These are phyloP conservation scores for Umbilicus rupestris DNA, from an alignment of 164 flowering plant genomes.

Conservation along the genomic window DNA sequence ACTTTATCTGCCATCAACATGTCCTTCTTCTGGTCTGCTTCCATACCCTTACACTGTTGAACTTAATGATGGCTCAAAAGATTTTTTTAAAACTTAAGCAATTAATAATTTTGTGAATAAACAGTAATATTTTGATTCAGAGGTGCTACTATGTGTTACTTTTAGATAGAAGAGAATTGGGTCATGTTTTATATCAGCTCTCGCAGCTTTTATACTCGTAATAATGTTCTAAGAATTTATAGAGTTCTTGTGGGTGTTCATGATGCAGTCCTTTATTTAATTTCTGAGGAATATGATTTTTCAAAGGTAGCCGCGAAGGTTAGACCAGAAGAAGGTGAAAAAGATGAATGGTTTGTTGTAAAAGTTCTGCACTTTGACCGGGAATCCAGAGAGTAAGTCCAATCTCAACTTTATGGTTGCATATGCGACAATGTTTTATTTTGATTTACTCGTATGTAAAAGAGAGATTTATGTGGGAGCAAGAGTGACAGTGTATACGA, in stretches of 20 bases:
- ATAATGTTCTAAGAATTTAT: background rate
- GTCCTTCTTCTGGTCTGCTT: background rate
- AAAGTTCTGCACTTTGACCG: slow-evolving; percentile 84
- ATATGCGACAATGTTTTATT: background rate
- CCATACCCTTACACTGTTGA: background rate
- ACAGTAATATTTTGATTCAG: background rate
- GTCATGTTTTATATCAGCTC: too few species aligned
- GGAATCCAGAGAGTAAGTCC: slow-evolving; percentile 86
- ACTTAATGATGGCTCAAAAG: background rate
- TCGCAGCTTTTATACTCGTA: background rate
- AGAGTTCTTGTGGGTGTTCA: background rate
- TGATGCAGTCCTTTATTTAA: background rate
- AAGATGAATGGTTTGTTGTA: slow-evolving; percentile 96
- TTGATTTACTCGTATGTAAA: background rate
- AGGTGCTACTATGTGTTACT: background rate
- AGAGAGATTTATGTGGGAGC: background rate
- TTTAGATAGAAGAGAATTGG: background rate
- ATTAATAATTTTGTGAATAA: background rate
- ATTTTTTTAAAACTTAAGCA: background rate
- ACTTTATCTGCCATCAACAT: background rate
- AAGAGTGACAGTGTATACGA: background rate
- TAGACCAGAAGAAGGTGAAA: slow-evolving; percentile 64
- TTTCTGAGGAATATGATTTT: background rate
- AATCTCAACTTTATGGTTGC: background rate
- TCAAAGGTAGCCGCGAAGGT: slow-evolving; percentile 89